Base-by-base conservation (phyloP, 2,329 filamentous ascomycete genomes). In the Sarocladium strictum region DNA sequence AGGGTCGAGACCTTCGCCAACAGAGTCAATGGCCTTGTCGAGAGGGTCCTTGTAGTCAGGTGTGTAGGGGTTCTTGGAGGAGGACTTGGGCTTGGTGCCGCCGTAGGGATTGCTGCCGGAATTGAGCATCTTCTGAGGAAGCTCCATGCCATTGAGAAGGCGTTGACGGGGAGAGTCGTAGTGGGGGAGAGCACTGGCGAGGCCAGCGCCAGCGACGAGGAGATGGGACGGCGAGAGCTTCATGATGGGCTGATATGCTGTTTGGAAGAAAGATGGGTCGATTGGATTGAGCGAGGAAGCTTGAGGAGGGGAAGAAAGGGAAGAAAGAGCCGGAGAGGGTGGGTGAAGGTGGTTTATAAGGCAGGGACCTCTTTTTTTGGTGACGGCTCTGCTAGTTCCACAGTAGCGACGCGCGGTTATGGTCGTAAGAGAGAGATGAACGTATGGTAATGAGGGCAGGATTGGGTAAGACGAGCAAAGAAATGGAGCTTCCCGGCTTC, bases 1-100 rank as follows among this genome's bases (percentile, higher is more conserved):
- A 24, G 86, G 86, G 59, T 87, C 78, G n/a, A 87, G 71, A 11
- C 77, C 71, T 2, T 83, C 72, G 12, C 77, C 80, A 41, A 85
- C 65, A 4, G 83, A 68, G 65, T 89, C 85, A 38, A 87, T 69
- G 41, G 83, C 80, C 55, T 72, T 71, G 65, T 89, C 85, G 58
- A 82, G 78, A 1, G 82, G 81, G 60, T 89, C 84, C 51, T 72
- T 74, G 62, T 81, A 72, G 7, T 72, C 79, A 0, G 83, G 83
- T 11, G 75, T 81, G 62, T 86, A 89, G 0, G 84, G 84, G 37
- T 63, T 58, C 55, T 65, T 67, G 26, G 47, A 32, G 17, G 23
- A 32, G 17, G 23, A 32, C 47, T 51, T 51, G 32, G 32, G 15
- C 32, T 40, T 38, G n/a, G 50, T 53, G 54, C 59, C 61, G 7